Base-by-base conservation (phyloP, 768 basidiomycete species). In the Amanita exitialis region DNA sequence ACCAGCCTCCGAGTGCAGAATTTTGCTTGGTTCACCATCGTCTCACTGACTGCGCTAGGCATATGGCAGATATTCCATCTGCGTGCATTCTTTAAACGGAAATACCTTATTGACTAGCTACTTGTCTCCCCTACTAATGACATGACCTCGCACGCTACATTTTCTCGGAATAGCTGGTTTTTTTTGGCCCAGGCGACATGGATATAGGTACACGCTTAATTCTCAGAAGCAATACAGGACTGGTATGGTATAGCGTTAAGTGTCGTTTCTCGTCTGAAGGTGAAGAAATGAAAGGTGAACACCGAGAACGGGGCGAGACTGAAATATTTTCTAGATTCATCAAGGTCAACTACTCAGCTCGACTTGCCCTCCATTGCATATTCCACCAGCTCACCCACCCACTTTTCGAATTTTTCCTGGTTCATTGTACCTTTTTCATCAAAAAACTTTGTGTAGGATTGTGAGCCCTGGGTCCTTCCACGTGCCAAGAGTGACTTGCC, bases 11-110 rank as follows among this genome's bases (percentile, higher is more conserved):
- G 96, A 48, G 94, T 98, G 28, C 87, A 92, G 66, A 89, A 80
- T 59, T 98, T 99, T 68, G 89, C 90, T 1, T 85, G 90, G 77
- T 83, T 98, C 64, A 86, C 91, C 10, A 76, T 96, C 54, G 18
- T 83, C 43, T 80, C 87, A 6, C 78, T 97, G 41, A 64, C 91
- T 28, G 79, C 73, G 23, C 73, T 97, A 34, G 94, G 96, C 6
- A 77, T 77, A 39, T 99, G 95, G 96, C 93, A 97, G 70, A 88
- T 99, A 41, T 69, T 96, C 63, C 95, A 98, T 62, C 73, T 99
- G 12, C 82, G 93, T 42, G 79, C 91, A 5, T 98, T 88, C 80
- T 97, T 98, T 80, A 93, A 90, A 72, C 79, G 86, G 62, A 96
- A 93, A 69, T 91, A 93, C 68, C 82, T 93, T 61, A 93, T 93